Evolutionary conservation across 208 protist genomes (phyloP).

Genomic region (Crithidia expoeki): DNA sequence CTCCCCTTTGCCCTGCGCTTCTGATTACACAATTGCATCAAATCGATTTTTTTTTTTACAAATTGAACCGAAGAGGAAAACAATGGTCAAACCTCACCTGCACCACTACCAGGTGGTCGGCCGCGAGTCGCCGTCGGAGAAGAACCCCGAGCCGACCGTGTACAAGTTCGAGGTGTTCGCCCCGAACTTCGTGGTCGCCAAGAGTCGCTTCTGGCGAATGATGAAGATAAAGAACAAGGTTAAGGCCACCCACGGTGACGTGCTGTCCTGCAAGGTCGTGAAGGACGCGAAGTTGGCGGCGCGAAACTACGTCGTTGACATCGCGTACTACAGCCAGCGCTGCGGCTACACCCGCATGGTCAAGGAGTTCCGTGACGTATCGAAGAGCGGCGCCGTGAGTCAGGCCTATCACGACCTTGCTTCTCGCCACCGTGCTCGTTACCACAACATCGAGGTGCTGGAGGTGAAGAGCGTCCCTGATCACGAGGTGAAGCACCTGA

Average conservation of each 20-base stretch:
- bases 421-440: constrained; percentile 95
- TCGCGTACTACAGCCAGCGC: constrained; percentile 98
- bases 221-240: constrained; percentile 97
- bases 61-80: constrained; percentile 24
- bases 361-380: constrained; percentile 99
- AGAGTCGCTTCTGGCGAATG: constrained; percentile 99
- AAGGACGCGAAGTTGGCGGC: constrained; percentile 96
- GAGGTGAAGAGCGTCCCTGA: constrained; percentile 90
- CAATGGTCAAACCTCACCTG: constrained; percentile 84
- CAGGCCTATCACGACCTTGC: constrained; percentile 98
- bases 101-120: constrained; percentile 96
- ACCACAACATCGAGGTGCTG: constrained; percentile 97
- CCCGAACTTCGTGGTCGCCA: constrained; percentile 97
- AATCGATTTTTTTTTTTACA: no score
- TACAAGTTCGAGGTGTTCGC: constrained; percentile 99
- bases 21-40: no score
- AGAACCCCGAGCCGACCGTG: constrained; percentile 93
- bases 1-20: background rate
- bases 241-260: constrained; percentile 98
- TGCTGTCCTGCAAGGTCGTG: constrained; percentile 93
- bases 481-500: constrained; percentile 79
- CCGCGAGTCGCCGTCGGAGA: constrained; percentile 93
- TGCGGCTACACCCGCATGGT: constrained; percentile 99
- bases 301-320: constrained; percentile 99
- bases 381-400: constrained; percentile 95